Evolutionary conservation across 257 asterid genomes (phyloP), one percentile per base, ranked within the genome.

Genomic region (Euphrasia confusa): DNA sequence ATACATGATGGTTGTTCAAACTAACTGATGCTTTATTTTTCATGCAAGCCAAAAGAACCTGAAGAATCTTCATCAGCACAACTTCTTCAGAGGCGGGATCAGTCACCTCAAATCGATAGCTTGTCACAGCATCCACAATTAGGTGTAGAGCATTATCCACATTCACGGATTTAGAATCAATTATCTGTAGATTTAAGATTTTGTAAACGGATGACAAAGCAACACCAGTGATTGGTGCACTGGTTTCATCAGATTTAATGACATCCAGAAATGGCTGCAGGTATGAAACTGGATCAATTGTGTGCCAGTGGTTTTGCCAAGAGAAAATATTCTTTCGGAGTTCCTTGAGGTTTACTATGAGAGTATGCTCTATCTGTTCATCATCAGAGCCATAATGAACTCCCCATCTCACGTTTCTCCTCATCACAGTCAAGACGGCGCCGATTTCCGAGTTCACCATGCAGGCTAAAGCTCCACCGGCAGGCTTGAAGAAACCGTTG

Each of bases 51-150:
- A 88, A 74, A 61, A 91, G 96, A 80, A 91, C 88, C 72, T 90
- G 98, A 73, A 91, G 95, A 66, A 88, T 88, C 88, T 92, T 92
- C 95, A 86, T 86, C 65, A 92, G 78, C 54, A 83, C 98, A 68
- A 88, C 97, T 80, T 92, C 98, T 77, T 92, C 97, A 32, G 98
- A 92, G 54, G 95, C 95, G 57, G 96, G 93, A 80, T 92, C 98
- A 7, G 98, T 88, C 74, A 92, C 98, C 81, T 92, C 97, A 68
- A 92, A 92, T 26, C 98, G 87, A 75, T 95, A 92, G 87, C 94
- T 88, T 11, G 98, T 91, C 75, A 88, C 94, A 66, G 95, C 97
- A 68, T 92, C 98, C 59, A 91, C 97, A 53, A 92, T 83, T 60
- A 78, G 87, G 74, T 83, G 87, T 71, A 88, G 72, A 67, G 95